Evolutionary conservation across 768 basidiomycete species (phyloP), one percentile per base, ranked within the genome.

Genomic region (Amylocystis lapponica): DNA sequence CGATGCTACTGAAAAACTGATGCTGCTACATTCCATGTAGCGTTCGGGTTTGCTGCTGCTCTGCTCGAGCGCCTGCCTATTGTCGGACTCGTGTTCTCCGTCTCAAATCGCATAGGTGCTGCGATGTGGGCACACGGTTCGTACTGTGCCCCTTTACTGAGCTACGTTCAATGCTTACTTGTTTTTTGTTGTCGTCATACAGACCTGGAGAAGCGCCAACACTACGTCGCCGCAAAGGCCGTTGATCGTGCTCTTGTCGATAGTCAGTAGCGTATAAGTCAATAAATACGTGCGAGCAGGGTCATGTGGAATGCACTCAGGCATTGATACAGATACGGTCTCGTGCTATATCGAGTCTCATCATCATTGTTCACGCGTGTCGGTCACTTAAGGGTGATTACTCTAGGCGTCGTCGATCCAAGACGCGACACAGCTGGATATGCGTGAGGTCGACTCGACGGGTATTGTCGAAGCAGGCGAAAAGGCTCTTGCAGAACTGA

Each of bases 101-200:
- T 95, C 14, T 92, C 89, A 0, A 94, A 95, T 58, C 74, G 89
- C 5, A 76, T 95, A 20, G 92, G 92, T 5, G 93, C 89, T 2
- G 91, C 91, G 1, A 95, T 96, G 93, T 96, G 91, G 85, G 86
- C 87, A 4, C 79, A 83, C 49, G 86, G 84, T 86, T 43, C 13
- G 69, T 54, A 25, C 20, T 38, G 9, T 10, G 17, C 36, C 11
- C 27, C 19, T 3, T 19, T 32, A 5, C 31, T 42, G 23, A 9
- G 14, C 9, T 20, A 17, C n/a, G n/a, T n/a, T 17, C 21, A 16
- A 37, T 27, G n/a, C 7, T 32, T 3, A n/a, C 36, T 21, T 17
- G 27, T 17, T 19, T 17, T 29, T 23, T 34, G 14, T 14, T n/a
- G n/a, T n/a, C n/a, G n/a, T n/a, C n/a, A n/a, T 14, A 6, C 44